Evolutionary conservation across 129 eudicot species (phyloP), one percentile per base, ranked within the genome.

Genomic region (Flaveria brownii): DNA sequence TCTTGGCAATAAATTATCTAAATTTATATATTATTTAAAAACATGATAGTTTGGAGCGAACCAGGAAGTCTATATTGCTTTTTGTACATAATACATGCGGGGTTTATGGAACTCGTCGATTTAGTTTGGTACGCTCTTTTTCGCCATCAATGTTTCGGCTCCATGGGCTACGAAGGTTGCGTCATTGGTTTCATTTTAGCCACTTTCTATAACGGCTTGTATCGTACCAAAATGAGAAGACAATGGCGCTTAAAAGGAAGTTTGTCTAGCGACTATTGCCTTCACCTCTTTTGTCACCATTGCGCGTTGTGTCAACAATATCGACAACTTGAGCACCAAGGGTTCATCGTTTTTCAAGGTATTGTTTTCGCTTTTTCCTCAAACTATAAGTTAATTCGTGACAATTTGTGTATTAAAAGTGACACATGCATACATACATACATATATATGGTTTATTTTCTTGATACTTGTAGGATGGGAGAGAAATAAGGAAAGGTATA

Each of bases 251-350:
- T 80, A 10, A 80, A 80, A 49, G 79, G 84, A 74, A 80, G 70
- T 14, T 42, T 80, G 64, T 43, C 36, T 2, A 80, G 79, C 22
- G 84, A 80, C 70, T 73, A 73, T 10, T 65, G 74, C 51, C 72
- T 80, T 65, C 84, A 80, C 66, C 79, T 80, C 1, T 80, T 74
- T 68, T 73, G 84, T 74, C 84, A 80, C 49, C 84, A 66, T 8
- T 80, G 84, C 36, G 84, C 84, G 15, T 70, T 80, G 6, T 80
- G 84, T 52, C 84, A 80, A 80, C 84, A 80, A 73, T 80, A 80
- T 73, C 84, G 84, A 17, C 84, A 80, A 73, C 84, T 80, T 66
- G 84, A 80, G 18, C 84, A 66, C 33, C 84, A 80, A 55, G 79
- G 84, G 28, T 74, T 80, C 42, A 56, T 80, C 9, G 84, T 80